A percentile compares a stretch with the other conserved stretches of the same genome.
Conservation (phyloP, 306 rosid species). For the Sicyos edulis region DNA sequence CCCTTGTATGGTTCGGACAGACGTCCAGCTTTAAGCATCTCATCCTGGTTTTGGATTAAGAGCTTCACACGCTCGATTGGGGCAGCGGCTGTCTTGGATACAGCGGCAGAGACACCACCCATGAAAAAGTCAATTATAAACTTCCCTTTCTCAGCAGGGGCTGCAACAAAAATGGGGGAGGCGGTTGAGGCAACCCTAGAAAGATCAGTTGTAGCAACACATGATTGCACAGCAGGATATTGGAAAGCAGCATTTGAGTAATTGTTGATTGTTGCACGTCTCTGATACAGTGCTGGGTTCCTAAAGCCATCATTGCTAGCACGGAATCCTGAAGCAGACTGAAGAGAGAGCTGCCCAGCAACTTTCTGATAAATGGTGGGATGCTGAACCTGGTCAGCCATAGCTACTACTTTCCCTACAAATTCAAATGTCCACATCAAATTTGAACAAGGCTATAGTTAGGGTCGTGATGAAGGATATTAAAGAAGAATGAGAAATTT, state of each 20-base stretch:
- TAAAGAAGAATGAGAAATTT: no score
- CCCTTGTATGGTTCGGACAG: no score
- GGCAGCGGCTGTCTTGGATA: no score
- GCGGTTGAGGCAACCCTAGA: slow-evolving; percentile 47
- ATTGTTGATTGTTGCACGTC: slow-evolving; percentile 41
- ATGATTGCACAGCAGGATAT: slow-evolving; percentile 41
- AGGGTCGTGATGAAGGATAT: no score
- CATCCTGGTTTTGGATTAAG: no score
- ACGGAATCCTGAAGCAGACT: slow-evolving; percentile 36
- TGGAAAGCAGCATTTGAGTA: slow-evolving; percentile 62
- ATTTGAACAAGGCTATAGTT: not conserved
- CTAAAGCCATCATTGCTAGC: slow-evolving; percentile 39
- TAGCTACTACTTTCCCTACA: slow-evolving; percentile 36
- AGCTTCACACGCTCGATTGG: no score
- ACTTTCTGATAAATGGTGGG: slow-evolving; percentile 73
- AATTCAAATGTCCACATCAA: no score
- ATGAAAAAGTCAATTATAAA: no score
- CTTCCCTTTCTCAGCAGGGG: no score
- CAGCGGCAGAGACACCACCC: no score
- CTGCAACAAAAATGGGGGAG: no score
- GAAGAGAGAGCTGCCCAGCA: slow-evolving; percentile 59
- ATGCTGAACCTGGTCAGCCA: slow-evolving; percentile 78
- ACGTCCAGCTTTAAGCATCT: no score
- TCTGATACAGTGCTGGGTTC: slow-evolving; percentile 47
- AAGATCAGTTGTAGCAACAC: slow-evolving; percentile 48